These are phyloP conservation scores for Ceratocystis papillata DNA, from an alignment of 2,329 filamentous ascomycete species.

Conservation along the genomic window DNA sequence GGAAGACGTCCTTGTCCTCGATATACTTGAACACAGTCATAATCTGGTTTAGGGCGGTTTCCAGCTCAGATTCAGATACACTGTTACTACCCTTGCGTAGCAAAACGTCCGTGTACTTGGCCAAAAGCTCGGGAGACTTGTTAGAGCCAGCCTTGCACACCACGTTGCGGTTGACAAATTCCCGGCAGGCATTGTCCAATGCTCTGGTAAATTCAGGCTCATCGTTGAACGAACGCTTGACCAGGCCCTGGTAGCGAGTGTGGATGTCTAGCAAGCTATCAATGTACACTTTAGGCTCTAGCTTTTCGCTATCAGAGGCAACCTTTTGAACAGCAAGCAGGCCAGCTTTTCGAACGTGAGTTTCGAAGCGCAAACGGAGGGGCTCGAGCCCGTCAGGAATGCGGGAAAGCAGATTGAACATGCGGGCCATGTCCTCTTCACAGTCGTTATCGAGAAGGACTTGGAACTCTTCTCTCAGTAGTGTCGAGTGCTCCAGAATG, in stretches of 20 bases:
- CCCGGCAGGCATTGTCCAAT: slow-evolving; percentile 89
- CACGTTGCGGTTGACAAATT: slow-evolving; percentile 96
- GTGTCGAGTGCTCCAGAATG: slow-evolving; percentile 72
- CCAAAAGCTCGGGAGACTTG: slow-evolving; percentile 85
- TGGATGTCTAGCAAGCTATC: slow-evolving; percentile 91
- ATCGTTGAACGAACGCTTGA: slow-evolving; percentile 84
- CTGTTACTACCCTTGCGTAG: slow-evolving; percentile 88
- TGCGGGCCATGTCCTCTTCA: slow-evolving; percentile 87
- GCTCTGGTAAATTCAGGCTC: slow-evolving; percentile 96
- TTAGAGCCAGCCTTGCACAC: slow-evolving; percentile 90
- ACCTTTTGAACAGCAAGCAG: slow-evolving; percentile 84
- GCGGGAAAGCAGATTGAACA: slow-evolving; percentile 84
- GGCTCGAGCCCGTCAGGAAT: slow-evolving; percentile 90
- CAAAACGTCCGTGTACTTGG: slow-evolving; percentile 88
- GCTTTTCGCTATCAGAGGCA: slow-evolving; percentile 71
- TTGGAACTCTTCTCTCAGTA: slow-evolving; percentile 95
- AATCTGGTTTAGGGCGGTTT: slow-evolving; percentile 77
- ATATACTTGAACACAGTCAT: slow-evolving; percentile 99
- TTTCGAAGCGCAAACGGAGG: slow-evolving; percentile 75
- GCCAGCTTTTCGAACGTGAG: slow-evolving; percentile 83
- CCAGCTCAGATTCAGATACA: slow-evolving; percentile 86
- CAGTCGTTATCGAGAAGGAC: slow-evolving; percentile 85
- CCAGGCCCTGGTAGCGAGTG: slow-evolving; percentile 80
- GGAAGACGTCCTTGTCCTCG: slow-evolving; percentile 99
- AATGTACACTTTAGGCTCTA: slow-evolving; percentile 95